These are phyloP conservation scores for Fusarium guadeloupense DNA, from an alignment of 2,329 filamentous ascomycete genomes.

Conservation along the genomic window DNA sequence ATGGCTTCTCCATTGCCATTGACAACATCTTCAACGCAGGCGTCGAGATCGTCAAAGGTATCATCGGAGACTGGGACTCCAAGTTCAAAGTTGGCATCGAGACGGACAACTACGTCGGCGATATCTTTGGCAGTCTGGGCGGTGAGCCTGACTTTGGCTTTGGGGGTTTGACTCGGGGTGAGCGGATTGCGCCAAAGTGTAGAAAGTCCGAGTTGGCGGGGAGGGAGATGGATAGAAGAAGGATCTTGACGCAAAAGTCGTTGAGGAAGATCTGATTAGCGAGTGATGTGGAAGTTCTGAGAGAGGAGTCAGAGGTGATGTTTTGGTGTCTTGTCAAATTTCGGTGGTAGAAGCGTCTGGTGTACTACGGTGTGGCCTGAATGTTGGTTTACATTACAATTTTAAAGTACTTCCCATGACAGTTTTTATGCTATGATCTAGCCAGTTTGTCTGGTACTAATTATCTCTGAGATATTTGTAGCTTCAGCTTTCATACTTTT, in stretches of 20 bases:
- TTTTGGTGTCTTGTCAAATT: neutral
- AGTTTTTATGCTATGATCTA: no score
- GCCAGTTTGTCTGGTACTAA: neutral
- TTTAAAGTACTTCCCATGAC: neutral
- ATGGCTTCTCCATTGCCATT: slow-evolving; percentile 70
- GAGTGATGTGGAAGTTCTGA: no score
- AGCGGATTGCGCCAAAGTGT: slow-evolving; percentile 42
- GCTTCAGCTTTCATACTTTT: neutral
- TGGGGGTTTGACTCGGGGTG: slow-evolving; percentile 55
- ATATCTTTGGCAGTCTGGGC: slow-evolving; percentile 75
- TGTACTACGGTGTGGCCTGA: neutral
- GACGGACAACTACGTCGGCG: slow-evolving; percentile 73
- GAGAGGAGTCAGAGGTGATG: neutral
- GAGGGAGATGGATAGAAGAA: slow-evolving; percentile 45
- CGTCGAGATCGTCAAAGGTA: slow-evolving; percentile 70
- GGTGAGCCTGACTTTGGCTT: slow-evolving; percentile 72
- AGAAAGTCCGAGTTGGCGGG: slow-evolving; percentile 32
- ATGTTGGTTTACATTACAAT: neutral
- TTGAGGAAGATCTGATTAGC: slow-evolving; percentile 33
- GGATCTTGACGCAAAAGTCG: slow-evolving; percentile 35
- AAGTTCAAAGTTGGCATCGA: slow-evolving; percentile 66
- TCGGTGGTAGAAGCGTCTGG: neutral
- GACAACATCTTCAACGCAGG: slow-evolving; percentile 74
- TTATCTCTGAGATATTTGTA: neutral
- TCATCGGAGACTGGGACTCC: slow-evolving; percentile 67